These are phyloP conservation scores for Oropetium thomaeum DNA, from an alignment of 176 grass and related monocot genomes.

Conservation along the genomic window DNA sequence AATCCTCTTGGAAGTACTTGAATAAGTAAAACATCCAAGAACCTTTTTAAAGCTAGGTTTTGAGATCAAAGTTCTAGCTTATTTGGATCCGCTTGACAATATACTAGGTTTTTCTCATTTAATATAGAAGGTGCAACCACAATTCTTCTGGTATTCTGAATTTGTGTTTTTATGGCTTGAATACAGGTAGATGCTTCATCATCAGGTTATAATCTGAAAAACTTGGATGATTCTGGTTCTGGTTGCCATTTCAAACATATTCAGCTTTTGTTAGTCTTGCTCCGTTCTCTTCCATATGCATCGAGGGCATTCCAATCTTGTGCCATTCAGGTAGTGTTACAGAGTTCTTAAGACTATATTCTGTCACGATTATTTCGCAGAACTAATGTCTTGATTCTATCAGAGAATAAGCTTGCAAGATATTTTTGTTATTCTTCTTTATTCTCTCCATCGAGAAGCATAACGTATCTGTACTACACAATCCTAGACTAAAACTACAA, in stretches of 20 bases:
- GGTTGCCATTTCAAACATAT: conserved; percentile 86
- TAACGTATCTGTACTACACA: background rate
- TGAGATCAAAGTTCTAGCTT: conserved; percentile 22
- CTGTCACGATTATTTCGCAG: conserved; percentile 11
- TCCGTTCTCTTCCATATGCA: conserved; percentile 83
- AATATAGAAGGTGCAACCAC: background rate
- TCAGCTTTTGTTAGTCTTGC: conserved; percentile 79
- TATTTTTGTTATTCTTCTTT: background rate
- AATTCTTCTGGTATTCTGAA: background rate
- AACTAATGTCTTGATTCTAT: conserved; percentile 18
- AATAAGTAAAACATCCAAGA: conserved; percentile 17
- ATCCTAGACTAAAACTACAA: background rate
- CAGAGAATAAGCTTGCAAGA: conserved; percentile 11
- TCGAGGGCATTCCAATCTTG: conserved; percentile 88
- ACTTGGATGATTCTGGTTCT: conserved; percentile 89
- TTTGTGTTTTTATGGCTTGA: conserved; percentile 35
- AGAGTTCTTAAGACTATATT: background rate
- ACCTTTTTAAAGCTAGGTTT: conserved; percentile 17
- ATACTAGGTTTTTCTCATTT: background rate
- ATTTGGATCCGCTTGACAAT: background rate
- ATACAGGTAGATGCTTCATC: conserved; percentile 75
- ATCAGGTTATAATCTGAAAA: conserved; percentile 63
- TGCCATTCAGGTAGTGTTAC: conserved; percentile 78
- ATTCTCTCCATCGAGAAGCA: background rate
- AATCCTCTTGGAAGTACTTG: conserved; percentile 12